Conservation (phyloP, 2,329 filamentous ascomycete genomes). For the Trichoderma gracile region DNA sequence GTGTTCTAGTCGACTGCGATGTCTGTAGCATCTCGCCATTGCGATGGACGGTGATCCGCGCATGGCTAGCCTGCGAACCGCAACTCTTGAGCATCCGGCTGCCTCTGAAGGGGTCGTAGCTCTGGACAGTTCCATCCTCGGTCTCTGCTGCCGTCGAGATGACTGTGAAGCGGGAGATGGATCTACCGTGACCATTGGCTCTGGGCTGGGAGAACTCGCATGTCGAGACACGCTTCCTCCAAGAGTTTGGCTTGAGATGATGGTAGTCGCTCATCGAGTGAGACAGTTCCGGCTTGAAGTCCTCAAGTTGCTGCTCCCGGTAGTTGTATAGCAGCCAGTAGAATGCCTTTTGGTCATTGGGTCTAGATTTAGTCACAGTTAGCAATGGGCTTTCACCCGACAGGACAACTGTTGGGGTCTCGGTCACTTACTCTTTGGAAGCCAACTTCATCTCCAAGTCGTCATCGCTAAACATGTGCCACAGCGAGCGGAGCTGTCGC, state of each 20-base stretch:
- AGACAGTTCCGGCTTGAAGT: constrained; percentile 78
- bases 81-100: constrained; percentile 52
- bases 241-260: constrained; percentile 63
- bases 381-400: not conserved
- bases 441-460: constrained; percentile 69
- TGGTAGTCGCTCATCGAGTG: constrained; percentile 92
- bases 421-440: constrained; percentile 59
- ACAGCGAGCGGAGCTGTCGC: constrained; percentile 83
- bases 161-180: constrained; percentile 63
- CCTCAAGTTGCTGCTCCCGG: constrained; percentile 79
- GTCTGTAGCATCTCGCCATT: constrained; percentile 39
- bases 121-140: constrained; percentile 55
- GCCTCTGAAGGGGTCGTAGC: constrained; percentile 82
- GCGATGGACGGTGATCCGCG: constrained; percentile 69
- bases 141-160: constrained; percentile 62
- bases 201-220: constrained; percentile 56
- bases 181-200: constrained; percentile 51
- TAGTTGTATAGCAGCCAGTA: constrained; percentile 84
- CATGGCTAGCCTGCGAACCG: constrained; percentile 57
- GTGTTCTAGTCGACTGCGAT: constrained; percentile 37
- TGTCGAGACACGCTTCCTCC: constrained; percentile 63
- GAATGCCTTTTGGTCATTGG: constrained; percentile 91
- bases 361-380: constrained; percentile 47
- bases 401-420: not conserved
- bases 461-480: constrained; percentile 80